phyloP scores from a whole-genome alignment of 208 protist species.

The Perkinsela sp. region DNA sequence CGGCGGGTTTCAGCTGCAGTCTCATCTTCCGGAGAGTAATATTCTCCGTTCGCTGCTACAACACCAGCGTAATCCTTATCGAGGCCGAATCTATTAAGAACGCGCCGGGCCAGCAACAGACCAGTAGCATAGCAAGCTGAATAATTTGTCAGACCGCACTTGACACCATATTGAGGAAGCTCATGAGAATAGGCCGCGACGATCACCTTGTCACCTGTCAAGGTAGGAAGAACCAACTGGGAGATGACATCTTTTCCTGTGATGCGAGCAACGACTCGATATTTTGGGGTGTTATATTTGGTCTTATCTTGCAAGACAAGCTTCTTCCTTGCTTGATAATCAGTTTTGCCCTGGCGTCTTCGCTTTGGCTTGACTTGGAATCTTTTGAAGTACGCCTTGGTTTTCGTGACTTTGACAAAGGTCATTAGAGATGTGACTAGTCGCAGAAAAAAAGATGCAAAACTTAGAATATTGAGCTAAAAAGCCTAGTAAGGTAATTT shows the following conservation, averaged over 20 bases:
- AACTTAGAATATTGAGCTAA: too few species aligned
- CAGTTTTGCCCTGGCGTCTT: constrained; percentile 90
- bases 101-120: constrained; percentile 82
- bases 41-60: constrained; percentile 52
- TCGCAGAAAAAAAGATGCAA: too few species aligned
- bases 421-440: too few species aligned
- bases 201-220: constrained; percentile 77
- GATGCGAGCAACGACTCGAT: constrained; percentile 86
- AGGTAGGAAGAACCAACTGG: constrained; percentile 83
- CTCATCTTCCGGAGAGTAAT: constrained; percentile 37
- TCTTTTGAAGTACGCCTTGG: constrained; percentile 89
- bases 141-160: constrained; percentile 92
- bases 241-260: constrained; percentile 86
- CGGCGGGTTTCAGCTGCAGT: constrained; percentile 44
- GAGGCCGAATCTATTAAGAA: constrained; percentile 76
- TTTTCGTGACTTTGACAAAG: constrained; percentile 21
- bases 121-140: constrained; percentile 83
- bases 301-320: constrained; percentile 94
- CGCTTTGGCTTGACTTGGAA: constrained; percentile 91
- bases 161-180: constrained; percentile 79
- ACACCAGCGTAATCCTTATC: constrained; percentile 72
- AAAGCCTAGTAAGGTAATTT: too few species aligned
- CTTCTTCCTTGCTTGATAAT: constrained; percentile 81
- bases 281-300: constrained; percentile 93
- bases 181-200: constrained; percentile 85